Base-by-base conservation (phyloP, 352 stramenopile genomes). In the Globisporangium apiculatum region DNA sequence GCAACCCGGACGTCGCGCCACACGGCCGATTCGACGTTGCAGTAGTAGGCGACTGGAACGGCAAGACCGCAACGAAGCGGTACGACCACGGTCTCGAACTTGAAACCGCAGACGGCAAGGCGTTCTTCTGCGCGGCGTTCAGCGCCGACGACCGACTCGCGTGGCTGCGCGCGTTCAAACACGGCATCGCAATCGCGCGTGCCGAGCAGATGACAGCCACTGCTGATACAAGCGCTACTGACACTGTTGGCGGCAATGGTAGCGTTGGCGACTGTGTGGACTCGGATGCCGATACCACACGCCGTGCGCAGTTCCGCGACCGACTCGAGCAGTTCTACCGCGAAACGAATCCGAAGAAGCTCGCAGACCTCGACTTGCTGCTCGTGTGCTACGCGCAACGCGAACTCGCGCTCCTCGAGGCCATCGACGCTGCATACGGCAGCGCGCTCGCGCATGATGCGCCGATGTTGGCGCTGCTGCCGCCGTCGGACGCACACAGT, bases 61-160 rank as follows among this genome's bases (percentile, higher is more conserved):
- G 83, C 0, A 84, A 84, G 54, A 92, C 83, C 0, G 73, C 60
- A 0, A 71, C 68, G 0, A 67, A 84, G 41, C 70, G 49, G 6
- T 88, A 83, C 58, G 65, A 73, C 0, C 68, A 89, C 42, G 83
- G 79, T 6, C 73, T 93, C 57, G 80, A 89, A 49, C 57, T 93
- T 0, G 80, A 90, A 52, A 87, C 80, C 4, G 58, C 58, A 4
- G 80, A 91, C 11, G 72, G 75, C 5, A 80, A 81, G 49, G 83
- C 74, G 2, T 93, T 89, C 64, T 93, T 93, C 53, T 87, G 76
- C 57, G 75, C 78, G 5, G 79, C 80, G 5, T 76, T 65, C 6
- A 75, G 55, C 0, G 65, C 68, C 0, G 72, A 79, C 5, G 76
- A 89, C 3, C 89, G 89, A 48, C 58, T 61, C 1, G 63, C 79